Percentiles rank a stretch among this genome's conserved stretches.
Evolutionary conservation across 306 rosid genomes (phyloP).

Genomic region (Amphicarpaea edgeworthii): DNA sequence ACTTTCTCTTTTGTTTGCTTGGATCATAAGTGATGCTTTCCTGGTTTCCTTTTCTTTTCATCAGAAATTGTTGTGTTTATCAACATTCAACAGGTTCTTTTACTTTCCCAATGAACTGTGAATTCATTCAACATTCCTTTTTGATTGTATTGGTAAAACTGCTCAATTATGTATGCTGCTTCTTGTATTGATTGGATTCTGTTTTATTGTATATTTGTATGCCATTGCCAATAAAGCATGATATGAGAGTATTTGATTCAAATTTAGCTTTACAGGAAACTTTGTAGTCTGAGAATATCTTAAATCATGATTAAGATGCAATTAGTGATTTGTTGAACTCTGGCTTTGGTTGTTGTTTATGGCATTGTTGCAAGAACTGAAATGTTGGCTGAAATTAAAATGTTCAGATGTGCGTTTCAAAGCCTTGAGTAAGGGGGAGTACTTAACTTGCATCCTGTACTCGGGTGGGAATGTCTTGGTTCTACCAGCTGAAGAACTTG

Average conservation of each 20-base stretch:
- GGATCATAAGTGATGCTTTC: conserved; percentile 87
- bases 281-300: conserved; percentile 31
- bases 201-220: conserved; percentile 35
- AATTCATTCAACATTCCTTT: conserved; percentile 45
- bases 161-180: conserved; percentile 25
- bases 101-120: conserved; percentile 51
- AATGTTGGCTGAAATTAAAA: conserved; percentile 23
- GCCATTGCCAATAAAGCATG: conserved; percentile 37
- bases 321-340: conserved; percentile 27
- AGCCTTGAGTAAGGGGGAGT: conserved; percentile 42
- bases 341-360: conserved; percentile 16
- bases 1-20: conserved; percentile 75
- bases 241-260: conserved; percentile 31
- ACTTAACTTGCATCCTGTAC: conserved; percentile 48
- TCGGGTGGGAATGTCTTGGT: conserved; percentile 62
- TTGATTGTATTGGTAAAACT: conserved; percentile 42
- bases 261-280: conserved; percentile 22
- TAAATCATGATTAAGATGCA: conserved; percentile 26
- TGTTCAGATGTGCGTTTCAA: conserved; percentile 15
- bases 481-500: conserved; percentile 45
- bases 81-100: conserved; percentile 35
- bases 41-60: conserved; percentile 46
- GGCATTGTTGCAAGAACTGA: conserved; percentile 32
- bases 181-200: conserved; percentile 13
- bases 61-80: conserved; percentile 46